Base-by-base conservation (phyloP, 2,329 filamentous ascomycete genomes). In the Aureobasidium sp. region DNA sequence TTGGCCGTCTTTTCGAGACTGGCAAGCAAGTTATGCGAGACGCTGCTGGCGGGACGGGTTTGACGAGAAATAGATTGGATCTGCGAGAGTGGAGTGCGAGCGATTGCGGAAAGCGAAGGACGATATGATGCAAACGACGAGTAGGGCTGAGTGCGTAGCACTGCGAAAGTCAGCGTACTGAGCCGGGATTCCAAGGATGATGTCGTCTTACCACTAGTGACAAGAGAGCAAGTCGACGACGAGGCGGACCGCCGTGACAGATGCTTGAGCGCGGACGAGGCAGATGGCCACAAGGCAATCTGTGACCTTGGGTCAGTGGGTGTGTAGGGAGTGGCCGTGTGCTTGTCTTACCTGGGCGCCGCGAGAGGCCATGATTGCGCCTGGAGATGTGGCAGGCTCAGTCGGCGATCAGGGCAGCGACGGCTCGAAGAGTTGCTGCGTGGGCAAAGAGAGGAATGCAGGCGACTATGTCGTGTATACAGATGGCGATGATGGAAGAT, bases 1-100 rank as follows among this genome's bases (percentile, higher is more conserved):
- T 97, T 99, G 41, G 94, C 95, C 27, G 89, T 88, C 73, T 92
- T 88, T 77, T 99, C 94, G 68, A 92, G 83, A 67, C 90, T 89
- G 37, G 91, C 91, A 37, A 99, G 84, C 62, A 93, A 74, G 66
- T 80, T 84, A 58, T 70, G 71, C 22, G 75, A 78, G 74, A 63
- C 79, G 73, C 64, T 74, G 75, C 68, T 80, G 78, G 29, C 37
- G 20, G 52, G 17, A 25, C 51, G 36, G 36, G 15, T 42, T n/a
- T 59, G 42, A 39, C 58, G 37, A 2, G 69, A 66, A 52, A 74
- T 63, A 29, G 70, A 67, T 37, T 70, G 72, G 15, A 70, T 67
- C 31, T 70, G 71, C 15, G 72, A 62, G 57, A 60, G 45, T 20
- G 57, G 25, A 22, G 20, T 49, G n/a, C 44, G 44, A 2, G 57